Percentiles rank a stretch among this genome's conserved stretches.
Evolutionary conservation across 75 land plant species (phyloP).

Genomic region (Sequoia sempervirens): DNA sequence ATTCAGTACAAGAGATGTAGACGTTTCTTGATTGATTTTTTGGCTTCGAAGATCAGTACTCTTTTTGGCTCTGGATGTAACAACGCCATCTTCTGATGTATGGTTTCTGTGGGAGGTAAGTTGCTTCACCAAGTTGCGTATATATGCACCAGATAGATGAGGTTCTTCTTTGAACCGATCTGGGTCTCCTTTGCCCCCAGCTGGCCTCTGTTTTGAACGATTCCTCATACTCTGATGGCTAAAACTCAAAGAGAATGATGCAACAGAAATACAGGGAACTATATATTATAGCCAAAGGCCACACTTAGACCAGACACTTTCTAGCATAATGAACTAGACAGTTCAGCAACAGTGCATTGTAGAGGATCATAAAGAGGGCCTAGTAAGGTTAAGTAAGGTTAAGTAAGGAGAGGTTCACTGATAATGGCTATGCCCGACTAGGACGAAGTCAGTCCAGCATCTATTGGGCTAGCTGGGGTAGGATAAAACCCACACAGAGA

Average conservation of each 20-base stretch:
- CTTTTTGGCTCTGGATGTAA: not conserved
- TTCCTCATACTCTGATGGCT: not conserved
- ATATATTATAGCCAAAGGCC: not conserved
- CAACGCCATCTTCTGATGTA: not conserved
- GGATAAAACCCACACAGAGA: no score
- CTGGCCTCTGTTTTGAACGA: not conserved
- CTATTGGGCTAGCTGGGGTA: no score
- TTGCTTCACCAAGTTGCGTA: slow-evolving; percentile 47
- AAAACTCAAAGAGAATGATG: not conserved
- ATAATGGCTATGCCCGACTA: no score
- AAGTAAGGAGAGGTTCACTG: no score
- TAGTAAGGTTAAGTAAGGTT: no score
- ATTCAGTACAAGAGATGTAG: not conserved
- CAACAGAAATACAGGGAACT: not conserved
- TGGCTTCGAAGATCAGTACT: not conserved
- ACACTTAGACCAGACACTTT: not conserved
- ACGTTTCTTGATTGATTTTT: not conserved
- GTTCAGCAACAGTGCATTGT: not conserved
- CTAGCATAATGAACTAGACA: not conserved
- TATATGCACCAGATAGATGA: slow-evolving; percentile 43
- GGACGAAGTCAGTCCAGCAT: no score
- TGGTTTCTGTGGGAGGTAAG: slow-evolving; percentile 14
- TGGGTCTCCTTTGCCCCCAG: not conserved
- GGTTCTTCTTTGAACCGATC: slow-evolving; percentile 25
- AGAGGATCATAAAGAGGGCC: no score